phyloP scores from a whole-genome alignment of 441 rosid genomes.

The Populus trichocarpa region DNA sequence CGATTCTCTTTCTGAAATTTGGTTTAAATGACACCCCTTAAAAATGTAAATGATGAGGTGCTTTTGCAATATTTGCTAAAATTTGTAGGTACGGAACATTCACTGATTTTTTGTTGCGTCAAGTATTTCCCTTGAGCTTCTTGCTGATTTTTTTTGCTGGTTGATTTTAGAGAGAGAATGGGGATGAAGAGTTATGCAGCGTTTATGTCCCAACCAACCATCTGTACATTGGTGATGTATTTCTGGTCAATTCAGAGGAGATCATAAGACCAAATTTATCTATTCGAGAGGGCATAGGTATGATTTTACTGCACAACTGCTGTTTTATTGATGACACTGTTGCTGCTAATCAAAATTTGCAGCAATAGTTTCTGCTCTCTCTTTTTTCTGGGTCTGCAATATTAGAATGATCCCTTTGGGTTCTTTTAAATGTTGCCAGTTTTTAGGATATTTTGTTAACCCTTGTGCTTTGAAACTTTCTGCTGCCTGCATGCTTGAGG shows the following conservation, averaged over 20 bases:
- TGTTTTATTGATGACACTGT: not conserved
- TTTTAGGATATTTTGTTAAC: not conserved
- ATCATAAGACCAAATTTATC: conserved; percentile 91
- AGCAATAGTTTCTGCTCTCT: not conserved
- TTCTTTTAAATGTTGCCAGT: not conserved
- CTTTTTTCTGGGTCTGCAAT: not conserved
- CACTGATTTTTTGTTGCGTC: not conserved
- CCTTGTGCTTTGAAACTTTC: not conserved
- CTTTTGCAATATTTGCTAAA: not conserved
- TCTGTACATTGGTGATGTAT: conserved; percentile 89
- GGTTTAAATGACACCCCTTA: not conserved
- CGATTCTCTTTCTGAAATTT: not conserved
- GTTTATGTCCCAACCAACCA: conserved; percentile 99
- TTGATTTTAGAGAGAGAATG: conserved; percentile 56
- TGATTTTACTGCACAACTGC: conserved; percentile 18
- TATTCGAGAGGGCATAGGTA: conserved; percentile 94
- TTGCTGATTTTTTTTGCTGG: conserved; percentile 13
- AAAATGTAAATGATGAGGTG: not conserved
- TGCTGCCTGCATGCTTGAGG: not conserved
- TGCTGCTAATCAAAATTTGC: not conserved
- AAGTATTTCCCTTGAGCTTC: conserved; percentile 7
- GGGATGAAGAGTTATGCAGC: conserved; percentile 87
- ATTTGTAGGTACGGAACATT: not conserved
- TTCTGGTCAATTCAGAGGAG: conserved; percentile 73
- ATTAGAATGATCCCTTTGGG: conserved; percentile 6